Percentiles rank a stretch among this genome's conserved stretches.
phyloP scores from a whole-genome alignment of 441 rosid genomes.

The Pelargonium myrrhifolium region DNA sequence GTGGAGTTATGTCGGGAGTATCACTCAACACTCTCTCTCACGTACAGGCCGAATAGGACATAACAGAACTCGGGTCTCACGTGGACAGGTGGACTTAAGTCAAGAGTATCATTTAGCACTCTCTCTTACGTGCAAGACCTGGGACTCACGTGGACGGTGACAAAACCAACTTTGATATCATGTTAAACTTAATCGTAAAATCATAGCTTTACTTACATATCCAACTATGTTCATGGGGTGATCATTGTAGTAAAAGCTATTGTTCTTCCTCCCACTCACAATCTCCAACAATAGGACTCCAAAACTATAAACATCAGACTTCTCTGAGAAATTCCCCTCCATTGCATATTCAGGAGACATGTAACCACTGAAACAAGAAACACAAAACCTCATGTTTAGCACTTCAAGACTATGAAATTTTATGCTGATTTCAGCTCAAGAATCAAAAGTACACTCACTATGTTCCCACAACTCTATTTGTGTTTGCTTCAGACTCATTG shows the following conservation, averaged over 20 bases:
- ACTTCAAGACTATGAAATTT: background rate
- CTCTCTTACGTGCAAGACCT: too few species aligned
- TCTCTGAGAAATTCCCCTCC: slow-evolving; percentile 26
- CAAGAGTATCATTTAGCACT: too few species aligned
- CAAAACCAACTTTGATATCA: too few species aligned
- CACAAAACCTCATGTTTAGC: background rate
- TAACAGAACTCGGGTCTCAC: too few species aligned
- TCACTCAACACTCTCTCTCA: too few species aligned
- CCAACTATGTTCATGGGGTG: slow-evolving; percentile 11
- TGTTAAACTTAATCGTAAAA: too few species aligned
- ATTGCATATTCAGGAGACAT: slow-evolving; percentile 18
- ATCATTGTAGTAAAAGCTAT: background rate
- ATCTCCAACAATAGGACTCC: slow-evolving; percentile 23
- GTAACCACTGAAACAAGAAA: background rate
- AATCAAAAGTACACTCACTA: slow-evolving; percentile 16
- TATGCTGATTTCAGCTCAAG: background rate
- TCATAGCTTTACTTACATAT: slow-evolving; percentile 5
- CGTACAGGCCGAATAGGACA: too few species aligned
- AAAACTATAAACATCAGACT: slow-evolving; percentile 22
- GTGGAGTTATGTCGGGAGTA: too few species aligned
- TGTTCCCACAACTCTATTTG: slow-evolving; percentile 27
- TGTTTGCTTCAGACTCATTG: slow-evolving; percentile 16
- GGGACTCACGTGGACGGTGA: too few species aligned
- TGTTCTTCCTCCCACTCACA: slow-evolving; percentile 19
- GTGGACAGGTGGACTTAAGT: too few species aligned